A percentile compares a stretch with the other conserved stretches of the same genome.
These are phyloP conservation scores for Solanum chacoense DNA, from an alignment of 305 asterid genomes.

Conservation along the genomic window DNA sequence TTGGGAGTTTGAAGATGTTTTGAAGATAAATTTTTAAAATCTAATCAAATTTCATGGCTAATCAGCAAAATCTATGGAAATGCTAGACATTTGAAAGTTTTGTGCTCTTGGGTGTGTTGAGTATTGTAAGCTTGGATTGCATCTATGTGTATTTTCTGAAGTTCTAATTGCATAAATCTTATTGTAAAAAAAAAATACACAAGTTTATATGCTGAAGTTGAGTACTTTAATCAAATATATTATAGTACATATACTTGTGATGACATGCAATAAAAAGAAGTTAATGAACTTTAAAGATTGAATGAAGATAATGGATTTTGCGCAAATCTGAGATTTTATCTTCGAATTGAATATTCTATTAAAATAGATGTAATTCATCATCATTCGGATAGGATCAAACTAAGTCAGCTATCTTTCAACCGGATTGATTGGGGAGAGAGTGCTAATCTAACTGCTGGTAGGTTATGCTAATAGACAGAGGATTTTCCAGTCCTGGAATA, in stretches of 20 bases:
- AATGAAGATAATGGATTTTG: background rate
- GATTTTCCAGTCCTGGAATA: background rate
- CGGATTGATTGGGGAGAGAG: background rate
- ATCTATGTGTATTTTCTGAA: background rate
- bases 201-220: background rate
- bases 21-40: accelerated
- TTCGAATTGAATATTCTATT: background rate
- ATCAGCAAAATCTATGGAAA: background rate
- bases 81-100: background rate
- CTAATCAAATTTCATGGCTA: background rate
- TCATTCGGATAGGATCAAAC: background rate
- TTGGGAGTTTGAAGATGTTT: background rate
- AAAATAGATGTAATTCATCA: background rate
- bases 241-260: background rate
- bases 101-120: background rate
- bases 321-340: background rate
- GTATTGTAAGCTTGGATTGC: background rate
- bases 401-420: background rate
- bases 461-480: background rate
- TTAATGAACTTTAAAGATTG: background rate
- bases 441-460: background rate
- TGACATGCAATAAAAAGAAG: background rate
- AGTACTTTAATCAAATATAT: background rate
- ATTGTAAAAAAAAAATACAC: background rate
- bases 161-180: background rate